Evolutionary conservation across 1,284 basidiomycete genomes (phyloP), one percentile per base, ranked within the genome.

Genomic region (Ganoderma sinense): DNA sequence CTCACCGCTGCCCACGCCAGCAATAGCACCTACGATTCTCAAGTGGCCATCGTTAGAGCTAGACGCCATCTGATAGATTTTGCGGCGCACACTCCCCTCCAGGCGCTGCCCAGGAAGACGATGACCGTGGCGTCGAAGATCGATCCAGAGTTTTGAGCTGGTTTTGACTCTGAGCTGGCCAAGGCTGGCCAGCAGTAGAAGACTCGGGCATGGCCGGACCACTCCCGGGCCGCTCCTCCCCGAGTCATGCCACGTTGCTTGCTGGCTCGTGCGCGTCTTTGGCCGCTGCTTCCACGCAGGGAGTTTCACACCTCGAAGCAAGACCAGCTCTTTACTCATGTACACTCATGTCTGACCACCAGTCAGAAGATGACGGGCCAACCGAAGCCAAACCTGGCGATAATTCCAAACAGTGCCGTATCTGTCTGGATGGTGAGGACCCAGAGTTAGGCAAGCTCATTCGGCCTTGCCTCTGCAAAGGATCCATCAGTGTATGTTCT

Each of bases 401-500:
- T 45, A 80, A 83, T 5, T 82, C 83, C 69, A 91, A 87, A 75
- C 91, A 92, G 76, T 94, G 92, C 76, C 87, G 93, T 63, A 94
- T 94, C 69, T 94, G 92, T 77, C 82, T 93, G 36, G 92, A 92
- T 67, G 88, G 89, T 14, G 83, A 85, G 59, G 91, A 92, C 75
- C 80, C 77, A 5, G 84, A 88, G 66, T 83, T 91, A 43, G 93
- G 93, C 7, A 86, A 88, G 67, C 86, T 94, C 69, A 92, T 94
- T 73, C 87, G 89, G 45, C 93, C 93, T 7, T 94, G 93, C 79
- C 85, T 91, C 1, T 95, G 93, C 81, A 90, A 86, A 71, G 93
- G 93, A 39, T 89, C 91, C n/a, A 93, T 94, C 65, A 91, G 89
- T 72, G 92, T 94, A 80, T 79, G 91, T 83, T 13, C 31, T 39